Evolutionary conservation across 139 green algal genomes (phyloP).

Genomic region (Mesotaenium endlicherianum): DNA sequence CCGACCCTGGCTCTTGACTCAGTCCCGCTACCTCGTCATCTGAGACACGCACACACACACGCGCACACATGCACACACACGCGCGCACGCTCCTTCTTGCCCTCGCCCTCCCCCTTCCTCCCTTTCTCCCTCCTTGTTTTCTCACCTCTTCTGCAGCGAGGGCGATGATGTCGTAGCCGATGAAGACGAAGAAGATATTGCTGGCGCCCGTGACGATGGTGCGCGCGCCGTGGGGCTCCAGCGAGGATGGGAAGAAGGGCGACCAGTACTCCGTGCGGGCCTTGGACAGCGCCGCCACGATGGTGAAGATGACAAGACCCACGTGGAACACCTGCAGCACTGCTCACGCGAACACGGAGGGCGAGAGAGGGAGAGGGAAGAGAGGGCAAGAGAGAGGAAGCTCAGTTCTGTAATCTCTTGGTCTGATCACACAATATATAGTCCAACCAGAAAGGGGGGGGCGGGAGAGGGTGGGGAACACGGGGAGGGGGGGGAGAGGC

Average conservation of each 20-base stretch:
- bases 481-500: not conserved
- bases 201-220: conserved; percentile 24
- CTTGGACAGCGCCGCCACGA: conserved; percentile 17
- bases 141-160: conserved; percentile 29
- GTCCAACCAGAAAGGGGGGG: not conserved
- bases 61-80: not conserved
- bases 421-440: not conserved
- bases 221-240: conserved; percentile 1
- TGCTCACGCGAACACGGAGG: not conserved
- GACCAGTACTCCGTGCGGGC: conserved; percentile 3
- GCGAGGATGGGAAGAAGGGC: conserved; percentile 5
- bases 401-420: not conserved
- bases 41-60: not conserved
- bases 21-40: no score
- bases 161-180: conserved; percentile 37
- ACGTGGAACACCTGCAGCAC: conserved; percentile 24
- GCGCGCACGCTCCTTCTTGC: not conserved
- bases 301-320: conserved; percentile 29
- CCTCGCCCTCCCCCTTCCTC: not conserved
- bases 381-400: not conserved
- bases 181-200: conserved; percentile 43
- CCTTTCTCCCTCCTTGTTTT: not conserved
- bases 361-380: not conserved
- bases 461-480: not conserved
- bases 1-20: no score